These are phyloP conservation scores for Backusella macrospora DNA, from an alignment of 192 early-diverging fungal species.

Conservation along the genomic window DNA sequence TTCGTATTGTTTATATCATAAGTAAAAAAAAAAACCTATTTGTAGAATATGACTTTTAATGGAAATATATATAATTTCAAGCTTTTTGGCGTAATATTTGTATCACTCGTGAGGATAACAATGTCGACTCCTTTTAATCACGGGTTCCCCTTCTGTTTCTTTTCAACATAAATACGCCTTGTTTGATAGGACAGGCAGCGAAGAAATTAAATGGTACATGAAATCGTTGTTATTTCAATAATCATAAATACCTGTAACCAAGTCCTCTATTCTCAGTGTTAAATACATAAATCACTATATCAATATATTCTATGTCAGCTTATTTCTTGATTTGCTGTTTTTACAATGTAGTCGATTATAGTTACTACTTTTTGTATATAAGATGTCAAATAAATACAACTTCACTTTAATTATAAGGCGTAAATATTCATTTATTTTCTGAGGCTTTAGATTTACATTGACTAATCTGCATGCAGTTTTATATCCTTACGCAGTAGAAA, in stretches of 20 bases:
- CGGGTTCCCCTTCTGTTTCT: neutral
- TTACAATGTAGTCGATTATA: neutral
- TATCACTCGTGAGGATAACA: neutral
- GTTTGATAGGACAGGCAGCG: neutral
- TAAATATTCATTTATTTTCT: neutral
- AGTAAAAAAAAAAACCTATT: neutral
- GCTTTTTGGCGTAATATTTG: conserved; percentile 1
- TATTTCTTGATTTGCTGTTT: neutral
- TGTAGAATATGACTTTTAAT: neutral
- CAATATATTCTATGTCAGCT: neutral
- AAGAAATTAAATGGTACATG: neutral
- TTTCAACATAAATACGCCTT: neutral
- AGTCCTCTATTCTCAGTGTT: neutral
- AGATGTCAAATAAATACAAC: neutral
- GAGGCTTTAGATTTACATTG: neutral
- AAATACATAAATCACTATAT: neutral
- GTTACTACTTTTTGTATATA: neutral
- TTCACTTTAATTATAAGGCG: neutral
- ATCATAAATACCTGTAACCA: neutral
- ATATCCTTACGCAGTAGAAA: neutral
- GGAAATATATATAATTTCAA: neutral
- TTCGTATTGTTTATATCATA: conserved; percentile 9
- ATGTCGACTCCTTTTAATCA: neutral
- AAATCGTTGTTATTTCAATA: conserved; percentile 7
- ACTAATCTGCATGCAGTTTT: neutral